phyloP scores from a whole-genome alignment of 176 grass and related monocot genomes.

The Elymus sibiricus region DNA sequence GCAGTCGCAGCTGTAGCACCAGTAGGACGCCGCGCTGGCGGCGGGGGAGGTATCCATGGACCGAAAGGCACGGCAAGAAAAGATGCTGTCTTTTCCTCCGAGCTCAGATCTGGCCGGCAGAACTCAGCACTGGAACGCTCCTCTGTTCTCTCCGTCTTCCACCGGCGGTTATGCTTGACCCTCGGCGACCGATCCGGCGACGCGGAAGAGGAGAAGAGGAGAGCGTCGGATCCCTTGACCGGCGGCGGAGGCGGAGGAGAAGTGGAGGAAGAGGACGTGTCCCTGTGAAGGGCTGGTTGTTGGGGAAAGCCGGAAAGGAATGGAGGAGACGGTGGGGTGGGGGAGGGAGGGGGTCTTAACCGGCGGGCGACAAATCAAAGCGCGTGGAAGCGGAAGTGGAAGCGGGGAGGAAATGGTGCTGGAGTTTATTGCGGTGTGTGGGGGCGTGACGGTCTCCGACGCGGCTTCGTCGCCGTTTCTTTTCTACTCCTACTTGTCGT shows the following conservation, averaged over 20 bases:
- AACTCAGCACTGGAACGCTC: not conserved
- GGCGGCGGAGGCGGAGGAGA: not conserved
- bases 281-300: not conserved
- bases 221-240: not conserved
- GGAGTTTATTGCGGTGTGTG: no score
- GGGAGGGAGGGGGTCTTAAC: not conserved
- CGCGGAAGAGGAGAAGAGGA: not conserved
- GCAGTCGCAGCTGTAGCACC: slow-evolving; percentile 96
- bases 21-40: slow-evolving; percentile 54
- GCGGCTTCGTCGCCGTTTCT: not conserved
- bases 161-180: not conserved
- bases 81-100: not conserved
- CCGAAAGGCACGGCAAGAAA: not conserved
- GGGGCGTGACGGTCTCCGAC: not conserved
- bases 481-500: not conserved
- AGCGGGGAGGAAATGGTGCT: not conserved
- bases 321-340: not conserved
- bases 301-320: not conserved
- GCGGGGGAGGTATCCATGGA: slow-evolving; percentile 29
- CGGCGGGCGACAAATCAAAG: not conserved
- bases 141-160: not conserved
- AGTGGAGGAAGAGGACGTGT: not conserved
- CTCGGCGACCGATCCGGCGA: not conserved
- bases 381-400: slow-evolving; percentile 11
- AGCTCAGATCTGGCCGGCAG: slow-evolving; percentile 25